Evolutionary conservation across 2,329 filamentous ascomycete genomes (phyloP).

Genomic region (Fusarium setosum): DNA sequence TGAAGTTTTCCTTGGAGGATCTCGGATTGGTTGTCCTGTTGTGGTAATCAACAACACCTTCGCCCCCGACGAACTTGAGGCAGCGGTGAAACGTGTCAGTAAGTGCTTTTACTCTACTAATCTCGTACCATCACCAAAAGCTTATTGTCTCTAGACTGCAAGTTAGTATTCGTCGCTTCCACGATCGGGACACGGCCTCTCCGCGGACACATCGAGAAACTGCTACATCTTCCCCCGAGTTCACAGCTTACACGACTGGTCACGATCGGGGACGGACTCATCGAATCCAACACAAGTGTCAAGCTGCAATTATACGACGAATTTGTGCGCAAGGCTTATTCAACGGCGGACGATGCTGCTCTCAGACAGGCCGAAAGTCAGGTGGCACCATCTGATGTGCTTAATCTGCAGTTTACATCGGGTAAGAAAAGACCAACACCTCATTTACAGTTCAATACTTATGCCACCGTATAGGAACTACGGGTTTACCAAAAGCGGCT

Average conservation of each 20-base stretch:
- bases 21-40: slow-evolving; percentile 22
- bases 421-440: too few species aligned
- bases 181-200: background rate
- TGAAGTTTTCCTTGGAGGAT: slow-evolving; percentile 23
- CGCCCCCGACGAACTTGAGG: slow-evolving; percentile 9
- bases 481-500: slow-evolving; percentile 28
- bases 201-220: background rate
- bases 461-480: slow-evolving; percentile 31
- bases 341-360: too few species aligned
- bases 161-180: slow-evolving; percentile 10
- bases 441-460: too few species aligned
- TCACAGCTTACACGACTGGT: background rate
- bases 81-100: slow-evolving; percentile 9
- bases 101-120: background rate
- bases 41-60: slow-evolving; percentile 34
- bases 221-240: background rate
- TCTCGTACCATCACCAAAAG: fast-evolving
- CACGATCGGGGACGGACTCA: background rate
- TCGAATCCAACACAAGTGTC: background rate
- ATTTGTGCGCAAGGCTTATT: background rate
- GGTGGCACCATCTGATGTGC: slow-evolving; percentile 2
- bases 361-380: background rate
- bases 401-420: slow-evolving; percentile 30
- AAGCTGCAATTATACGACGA: background rate
- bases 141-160: background rate